A percentile compares a stretch with the other conserved stretches of the same genome.
Evolutionary conservation across 2,329 filamentous ascomycete species (phyloP).

Genomic region (Aplosporella prunicola): DNA sequence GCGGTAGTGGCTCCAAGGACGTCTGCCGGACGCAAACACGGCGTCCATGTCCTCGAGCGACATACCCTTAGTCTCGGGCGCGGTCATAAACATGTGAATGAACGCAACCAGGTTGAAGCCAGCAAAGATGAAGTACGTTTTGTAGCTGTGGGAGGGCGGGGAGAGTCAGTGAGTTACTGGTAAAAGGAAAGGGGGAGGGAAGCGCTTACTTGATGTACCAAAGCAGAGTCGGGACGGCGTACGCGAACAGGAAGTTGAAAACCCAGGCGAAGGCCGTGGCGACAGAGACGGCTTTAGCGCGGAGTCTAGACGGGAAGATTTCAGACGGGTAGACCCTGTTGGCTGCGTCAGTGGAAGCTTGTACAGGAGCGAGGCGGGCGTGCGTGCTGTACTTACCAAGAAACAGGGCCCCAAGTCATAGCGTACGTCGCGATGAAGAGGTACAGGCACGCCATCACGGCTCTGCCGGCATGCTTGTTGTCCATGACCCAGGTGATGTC

Average conservation of each 20-base stretch:
- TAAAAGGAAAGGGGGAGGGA: neutral
- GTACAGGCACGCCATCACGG: constrained; percentile 51
- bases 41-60: constrained; percentile 24
- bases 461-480: constrained; percentile 41
- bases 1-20: too few species aligned
- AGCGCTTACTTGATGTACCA: constrained; percentile 21
- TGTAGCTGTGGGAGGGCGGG: too few species aligned
- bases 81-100: constrained; percentile 19
- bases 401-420: constrained; percentile 41
- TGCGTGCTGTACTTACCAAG: constrained; percentile 28
- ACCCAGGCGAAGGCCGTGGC: constrained; percentile 31
- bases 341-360: too few species aligned
- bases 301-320: constrained; percentile 26
- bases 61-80: constrained; percentile 24
- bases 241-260: constrained; percentile 25
- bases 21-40: too few species aligned
- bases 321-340: constrained; percentile 39
- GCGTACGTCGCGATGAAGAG: constrained; percentile 55
- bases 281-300: constrained; percentile 29
- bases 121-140: constrained; percentile 20
- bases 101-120: constrained; percentile 17
- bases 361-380: constrained; percentile 20
- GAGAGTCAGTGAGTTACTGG: neutral
- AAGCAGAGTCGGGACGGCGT: constrained; percentile 24
- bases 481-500: constrained; percentile 45